Evolutionary conservation across 2,329 filamentous ascomycete species (phyloP).

Genomic region (Dactylonectria macrodidyma): DNA sequence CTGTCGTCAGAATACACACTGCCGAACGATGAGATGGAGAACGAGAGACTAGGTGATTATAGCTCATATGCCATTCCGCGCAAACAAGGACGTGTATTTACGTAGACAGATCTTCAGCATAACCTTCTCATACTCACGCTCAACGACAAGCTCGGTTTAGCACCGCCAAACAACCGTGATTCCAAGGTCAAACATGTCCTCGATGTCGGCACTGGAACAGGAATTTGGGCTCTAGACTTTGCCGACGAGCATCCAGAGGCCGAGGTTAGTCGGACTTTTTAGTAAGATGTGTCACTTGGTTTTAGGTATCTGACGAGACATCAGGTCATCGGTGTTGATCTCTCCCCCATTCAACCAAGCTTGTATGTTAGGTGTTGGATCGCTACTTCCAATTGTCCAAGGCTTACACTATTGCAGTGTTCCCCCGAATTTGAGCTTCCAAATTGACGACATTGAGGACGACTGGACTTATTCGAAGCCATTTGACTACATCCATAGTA

Average conservation of each 20-base stretch:
- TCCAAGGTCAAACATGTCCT: constrained; percentile 4
- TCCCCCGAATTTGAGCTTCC: constrained; percentile 22
- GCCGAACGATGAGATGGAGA: constrained; percentile 20
- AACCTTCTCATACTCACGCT: constrained; percentile 16
- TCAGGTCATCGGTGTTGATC: constrained; percentile 8
- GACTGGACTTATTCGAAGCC: constrained; percentile 17
- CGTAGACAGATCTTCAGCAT: constrained; percentile 19
- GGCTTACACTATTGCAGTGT: constrained; percentile 2
- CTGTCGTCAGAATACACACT: constrained; percentile 12
- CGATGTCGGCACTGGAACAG: constrained; percentile 24
- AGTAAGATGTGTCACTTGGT: background rate
- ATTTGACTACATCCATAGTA: constrained; percentile 27
- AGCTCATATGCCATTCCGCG: background rate
- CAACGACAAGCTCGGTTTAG: constrained; percentile 18
- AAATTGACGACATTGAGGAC: constrained; percentile 30
- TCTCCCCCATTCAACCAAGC: constrained; percentile 18
- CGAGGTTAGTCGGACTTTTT: background rate
- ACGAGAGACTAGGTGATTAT: constrained; percentile 14
- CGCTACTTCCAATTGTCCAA: background rate
- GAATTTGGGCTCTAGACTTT: constrained; percentile 25
- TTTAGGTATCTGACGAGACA: background rate
- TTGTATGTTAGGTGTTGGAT: constrained; percentile 8
- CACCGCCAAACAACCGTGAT: constrained; percentile 15
- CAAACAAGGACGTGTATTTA: background rate
- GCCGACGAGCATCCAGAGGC: constrained; percentile 22